Base-by-base conservation (phyloP, 805 yeast genomes). In the Starmera quercuum region DNA sequence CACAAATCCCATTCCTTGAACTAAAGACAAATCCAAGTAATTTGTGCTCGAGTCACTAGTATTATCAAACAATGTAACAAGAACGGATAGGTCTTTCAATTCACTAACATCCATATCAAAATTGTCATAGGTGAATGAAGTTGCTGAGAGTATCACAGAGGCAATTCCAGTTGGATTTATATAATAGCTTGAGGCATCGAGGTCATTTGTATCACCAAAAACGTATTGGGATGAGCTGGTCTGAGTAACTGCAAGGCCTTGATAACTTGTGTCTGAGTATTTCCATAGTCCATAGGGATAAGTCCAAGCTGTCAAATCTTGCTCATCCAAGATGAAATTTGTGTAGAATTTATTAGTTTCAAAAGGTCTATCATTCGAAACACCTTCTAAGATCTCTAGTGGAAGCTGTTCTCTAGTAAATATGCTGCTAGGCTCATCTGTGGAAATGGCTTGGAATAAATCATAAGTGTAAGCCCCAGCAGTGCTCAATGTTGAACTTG, bases 281-380 rank as follows among this genome's bases (percentile, higher is more conserved):
- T 75, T 74, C 67, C 72, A 78, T 31, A 78, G 52, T 3, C 73
- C 66, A 50, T 80, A 83, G 15, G 95, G 94, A 45, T 74, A 77
- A 8, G 81, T 66, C 60, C 71, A 82, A 5, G 70, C 71, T 32
- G 75, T 68, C 32, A 65, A 61, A 17, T 64, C 58, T 54, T 77
- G 85, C 32, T 56, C 57, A 16, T 63, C 79, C 16, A 81, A 59
- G 42, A 78, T 58, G 47, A 82, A 49, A 53, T 84, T 83, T 24
- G 75, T 71, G 57, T 72, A 82, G 56, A 83, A 84, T 58, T 82
- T 83, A 63, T 84, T 83, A 17, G 95, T 85, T 48, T 78, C 76
- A 39, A 71, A 65, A 2, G 78, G 63, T 9, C 41, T 45, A 22
- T 56, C 69, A 38, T 65, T 63, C 26, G 60, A 55, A 24, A 71